These are phyloP conservation scores for Venturia oleaginea DNA, from an alignment of 2,329 filamentous ascomycete species.

Conservation along the genomic window DNA sequence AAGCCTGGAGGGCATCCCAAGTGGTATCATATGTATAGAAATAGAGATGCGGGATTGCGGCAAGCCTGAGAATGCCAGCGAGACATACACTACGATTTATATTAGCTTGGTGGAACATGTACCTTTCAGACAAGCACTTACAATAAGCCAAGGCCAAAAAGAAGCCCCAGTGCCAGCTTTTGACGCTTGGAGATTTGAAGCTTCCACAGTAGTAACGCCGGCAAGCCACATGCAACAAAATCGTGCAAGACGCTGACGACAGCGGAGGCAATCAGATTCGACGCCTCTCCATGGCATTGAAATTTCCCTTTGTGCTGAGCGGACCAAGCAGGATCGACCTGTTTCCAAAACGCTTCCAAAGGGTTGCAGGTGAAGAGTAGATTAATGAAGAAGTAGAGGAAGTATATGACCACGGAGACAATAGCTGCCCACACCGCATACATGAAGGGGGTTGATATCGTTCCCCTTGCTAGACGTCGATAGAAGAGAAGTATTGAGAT, in stretches of 20 bases:
- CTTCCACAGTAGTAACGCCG: constrained; percentile 17
- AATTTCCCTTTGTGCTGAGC: constrained; percentile 15
- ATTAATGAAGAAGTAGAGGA: constrained; percentile 15
- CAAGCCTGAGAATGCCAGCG: constrained; percentile 16
- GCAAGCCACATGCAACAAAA: constrained; percentile 17
- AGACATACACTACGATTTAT: constrained; percentile 21
- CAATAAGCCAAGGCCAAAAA: constrained; percentile 11
- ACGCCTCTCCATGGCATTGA: constrained; percentile 17
- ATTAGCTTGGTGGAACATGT: constrained; percentile 22
- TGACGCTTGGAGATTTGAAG: constrained; percentile 16
- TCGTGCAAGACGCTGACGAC: constrained; percentile 17
- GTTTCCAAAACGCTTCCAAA: constrained; percentile 19
- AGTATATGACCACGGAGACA: constrained; percentile 15
- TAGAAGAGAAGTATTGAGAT: constrained; percentile 19
- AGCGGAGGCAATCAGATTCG: constrained; percentile 15
- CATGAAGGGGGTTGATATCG: constrained; percentile 6
- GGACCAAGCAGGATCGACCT: constrained; percentile 16
- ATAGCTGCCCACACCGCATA: constrained; percentile 11
- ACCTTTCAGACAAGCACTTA: constrained; percentile 4
- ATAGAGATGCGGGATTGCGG: background rate
- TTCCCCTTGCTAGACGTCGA: constrained; percentile 16
- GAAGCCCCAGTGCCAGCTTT: constrained; percentile 15
- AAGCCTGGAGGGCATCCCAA: constrained; percentile 4
- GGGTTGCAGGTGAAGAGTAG: constrained; percentile 18
- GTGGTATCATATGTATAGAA: constrained; percentile 12